Evolutionary conservation across 208 protist genomes (phyloP).

Genomic region (Blastocrithidia nonstop): DNA sequence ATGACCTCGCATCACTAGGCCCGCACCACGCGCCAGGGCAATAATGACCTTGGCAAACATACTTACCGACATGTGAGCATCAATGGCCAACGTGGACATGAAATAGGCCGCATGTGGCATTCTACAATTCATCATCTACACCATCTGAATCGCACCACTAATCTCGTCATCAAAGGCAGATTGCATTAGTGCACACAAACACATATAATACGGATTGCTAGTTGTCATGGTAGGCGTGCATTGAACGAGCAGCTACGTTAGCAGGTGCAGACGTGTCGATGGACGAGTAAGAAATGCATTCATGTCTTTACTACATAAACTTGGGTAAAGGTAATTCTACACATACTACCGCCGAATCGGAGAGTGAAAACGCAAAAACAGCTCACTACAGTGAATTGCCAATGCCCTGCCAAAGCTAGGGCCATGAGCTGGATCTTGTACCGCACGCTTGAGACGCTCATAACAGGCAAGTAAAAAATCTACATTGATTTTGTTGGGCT

Average conservation of each 20-base stretch:
- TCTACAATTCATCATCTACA: conserved; percentile 64
- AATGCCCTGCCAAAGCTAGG: conserved; percentile 58
- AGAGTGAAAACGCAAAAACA: conserved; percentile 81
- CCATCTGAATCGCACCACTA: conserved; percentile 57
- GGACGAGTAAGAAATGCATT: conserved; percentile 41
- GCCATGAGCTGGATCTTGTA: conserved; percentile 41
- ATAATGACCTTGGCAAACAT: conserved; percentile 83
- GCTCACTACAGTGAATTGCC: conserved; percentile 74
- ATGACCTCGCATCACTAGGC: conserved; percentile 68
- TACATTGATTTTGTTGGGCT: conserved; percentile 63
- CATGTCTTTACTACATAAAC: conserved; percentile 70
- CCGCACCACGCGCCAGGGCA: conserved; percentile 63
- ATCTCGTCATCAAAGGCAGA: conserved; percentile 59
- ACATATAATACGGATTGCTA: conserved; percentile 76
- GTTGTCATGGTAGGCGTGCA: conserved; percentile 61
- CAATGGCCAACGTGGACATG: conserved; percentile 58
- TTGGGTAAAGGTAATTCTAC: conserved; percentile 79
- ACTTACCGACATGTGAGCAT: conserved; percentile 76
- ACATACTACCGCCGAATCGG: conserved; percentile 82
- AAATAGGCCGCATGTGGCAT: conserved; percentile 87
- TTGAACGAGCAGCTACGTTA: conserved; percentile 46
- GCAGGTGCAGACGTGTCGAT: conserved; percentile 54
- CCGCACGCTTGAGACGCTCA: conserved; percentile 69
- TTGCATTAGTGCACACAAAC: conserved; percentile 75
- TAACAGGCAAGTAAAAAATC: conserved; percentile 83